Base-by-base conservation (phyloP, 805 yeast genomes). In the Saccharomycopsis babjevae region DNA sequence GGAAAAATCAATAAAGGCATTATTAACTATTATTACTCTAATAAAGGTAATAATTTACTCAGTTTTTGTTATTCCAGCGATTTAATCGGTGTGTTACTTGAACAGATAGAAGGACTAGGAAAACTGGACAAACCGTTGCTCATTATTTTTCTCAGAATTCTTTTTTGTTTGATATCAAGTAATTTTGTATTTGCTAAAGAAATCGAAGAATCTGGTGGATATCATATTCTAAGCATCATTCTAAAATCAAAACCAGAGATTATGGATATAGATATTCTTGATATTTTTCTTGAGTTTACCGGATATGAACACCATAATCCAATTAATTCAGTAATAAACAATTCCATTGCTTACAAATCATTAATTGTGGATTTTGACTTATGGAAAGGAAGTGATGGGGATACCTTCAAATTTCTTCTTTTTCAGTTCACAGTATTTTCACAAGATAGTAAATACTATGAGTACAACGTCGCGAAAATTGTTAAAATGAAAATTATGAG, bases 291-390 rank as follows among this genome's bases (percentile, higher is more conserved):
- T 7, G 73, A 69, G 4, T 80, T 76, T 68, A 76, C 80, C 54
- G 96, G 94, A 0, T 84, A 82, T 69, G 76, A 83, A 64, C 74
- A 74, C 40, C 61, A 67, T 1, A 73, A 79, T 40, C 83, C 87
- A 0, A 71, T 74, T 39, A 82, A 83, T 7, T 84, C 93, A 0
- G 69, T 85, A 1, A 74, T 89, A 1, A 72, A 74, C 7, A 84
- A 87, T 65, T 76, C 80, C 0, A 62, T 72, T 1, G 86, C 86
- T 0, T 90, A 86, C 67, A 77, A 81, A 40, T 71, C 76, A 1
- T 69, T 89, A 54, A 76, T 88, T 43, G 76, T 84, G 20, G 91
- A 89, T 63, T 77, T 86, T 63, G 86, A 83, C 59, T 73, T 82
- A 22, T 85, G 89, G 82, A 75, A 76, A 15, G 64, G 65, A 1